These are phyloP conservation scores for Coemansia sp. DNA, from an alignment of 192 early-diverging fungal species.

Conservation along the genomic window DNA sequence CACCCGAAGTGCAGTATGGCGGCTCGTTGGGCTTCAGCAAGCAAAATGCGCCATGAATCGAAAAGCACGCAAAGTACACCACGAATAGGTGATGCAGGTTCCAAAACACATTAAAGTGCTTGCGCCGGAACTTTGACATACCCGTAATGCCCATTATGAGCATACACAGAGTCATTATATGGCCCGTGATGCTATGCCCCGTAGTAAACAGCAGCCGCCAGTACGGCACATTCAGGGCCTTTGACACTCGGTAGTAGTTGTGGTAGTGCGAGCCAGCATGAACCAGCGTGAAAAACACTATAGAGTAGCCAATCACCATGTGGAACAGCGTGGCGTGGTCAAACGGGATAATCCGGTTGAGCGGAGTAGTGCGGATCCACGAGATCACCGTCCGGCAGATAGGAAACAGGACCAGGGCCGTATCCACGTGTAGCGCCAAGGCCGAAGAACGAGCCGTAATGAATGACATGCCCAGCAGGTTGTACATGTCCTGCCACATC, in stretches of 20 bases:
- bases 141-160: constrained; percentile 81
- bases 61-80: constrained; percentile 77
- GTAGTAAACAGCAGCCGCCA: constrained; percentile 63
- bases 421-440: constrained; percentile 76
- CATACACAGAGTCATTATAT: constrained; percentile 72
- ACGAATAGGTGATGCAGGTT: constrained; percentile 88
- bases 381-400: constrained; percentile 85
- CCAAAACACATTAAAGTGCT: constrained; percentile 77
- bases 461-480: constrained; percentile 59
- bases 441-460: constrained; percentile 64
- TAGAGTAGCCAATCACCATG: constrained; percentile 77
- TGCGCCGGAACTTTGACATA: constrained; percentile 55
- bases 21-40: constrained; percentile 70
- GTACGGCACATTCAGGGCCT: constrained; percentile 26
- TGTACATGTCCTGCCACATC: constrained; percentile 56
- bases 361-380: constrained; percentile 70
- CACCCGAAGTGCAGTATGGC: constrained; percentile 72
- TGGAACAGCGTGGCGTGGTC: constrained; percentile 86
- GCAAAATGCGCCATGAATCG: constrained; percentile 86
- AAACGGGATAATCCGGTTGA: constrained; percentile 79
- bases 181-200: constrained; percentile 82
- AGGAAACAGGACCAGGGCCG: constrained; percentile 77
- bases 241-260: constrained; percentile 66
- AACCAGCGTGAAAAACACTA: constrained; percentile 75
- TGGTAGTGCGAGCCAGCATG: constrained; percentile 77